These are phyloP conservation scores for Peribolospora baueri DNA, from an alignment of 768 basidiomycete species.

Conservation along the genomic window DNA sequence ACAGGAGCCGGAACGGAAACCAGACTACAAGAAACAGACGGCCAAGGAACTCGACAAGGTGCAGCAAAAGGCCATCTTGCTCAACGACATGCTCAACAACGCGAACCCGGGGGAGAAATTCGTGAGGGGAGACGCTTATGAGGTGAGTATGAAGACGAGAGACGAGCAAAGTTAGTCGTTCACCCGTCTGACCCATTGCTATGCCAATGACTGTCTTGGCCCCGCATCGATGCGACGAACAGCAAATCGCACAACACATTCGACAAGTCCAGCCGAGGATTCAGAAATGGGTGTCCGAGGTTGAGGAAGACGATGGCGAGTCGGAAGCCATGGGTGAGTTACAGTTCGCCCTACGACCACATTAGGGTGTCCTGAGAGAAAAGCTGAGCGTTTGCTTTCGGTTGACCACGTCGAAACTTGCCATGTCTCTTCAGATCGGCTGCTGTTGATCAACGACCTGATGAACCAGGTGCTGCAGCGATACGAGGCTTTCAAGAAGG, in stretches of 20 bases:
- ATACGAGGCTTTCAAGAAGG: constrained; percentile 79
- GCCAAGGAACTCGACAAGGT: constrained; percentile 75
- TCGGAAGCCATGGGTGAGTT: constrained; percentile 61
- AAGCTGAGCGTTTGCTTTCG: neutral
- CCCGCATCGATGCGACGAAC: neutral
- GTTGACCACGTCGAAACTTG: neutral
- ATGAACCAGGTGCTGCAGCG: constrained; percentile 77
- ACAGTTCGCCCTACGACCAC: neutral
- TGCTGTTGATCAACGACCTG: constrained; percentile 89
- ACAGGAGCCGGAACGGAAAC: constrained; percentile 68
- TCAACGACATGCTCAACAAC: constrained; percentile 94
- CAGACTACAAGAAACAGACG: constrained; percentile 77
- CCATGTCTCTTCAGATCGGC: constrained; percentile 38
- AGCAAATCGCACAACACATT: constrained; percentile 78
- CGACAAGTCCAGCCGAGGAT: constrained; percentile 67
- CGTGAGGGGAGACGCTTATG: constrained; percentile 73
- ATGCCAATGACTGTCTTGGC: neutral
- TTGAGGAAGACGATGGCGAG: constrained; percentile 43
- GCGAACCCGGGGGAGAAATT: constrained; percentile 47
- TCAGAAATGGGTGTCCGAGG: constrained; percentile 94
- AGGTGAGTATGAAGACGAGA: constrained; percentile 31
- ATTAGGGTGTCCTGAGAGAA: neutral
- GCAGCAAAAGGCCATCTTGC: constrained; percentile 78
- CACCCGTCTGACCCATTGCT: too few species aligned
- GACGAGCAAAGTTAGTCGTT: neutral